A percentile compares a stretch with the other conserved stretches of the same genome.
These are phyloP conservation scores for Begonia fuchsioides DNA, from an alignment of 306 rosid genomes.

Conservation along the genomic window DNA sequence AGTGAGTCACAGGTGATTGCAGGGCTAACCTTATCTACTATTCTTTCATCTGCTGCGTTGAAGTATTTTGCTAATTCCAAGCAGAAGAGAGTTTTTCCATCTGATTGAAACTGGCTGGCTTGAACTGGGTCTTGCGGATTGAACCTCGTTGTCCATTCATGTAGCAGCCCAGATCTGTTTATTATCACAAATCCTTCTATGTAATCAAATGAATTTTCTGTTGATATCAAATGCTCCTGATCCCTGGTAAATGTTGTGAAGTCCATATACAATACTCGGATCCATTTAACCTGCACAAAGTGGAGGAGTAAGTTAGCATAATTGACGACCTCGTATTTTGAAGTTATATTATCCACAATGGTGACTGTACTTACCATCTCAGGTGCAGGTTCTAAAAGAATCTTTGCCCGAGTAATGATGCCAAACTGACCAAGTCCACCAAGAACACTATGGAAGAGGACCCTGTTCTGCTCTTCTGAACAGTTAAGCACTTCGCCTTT, in stretches of 20 bases:
- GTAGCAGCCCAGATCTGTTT: conserved; percentile 76
- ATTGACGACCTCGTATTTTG: not conserved
- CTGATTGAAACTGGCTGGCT: conserved; percentile 77
- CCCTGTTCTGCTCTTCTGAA: conserved; percentile 52
- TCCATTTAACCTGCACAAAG: conserved; percentile 48
- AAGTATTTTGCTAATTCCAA: conserved; percentile 81
- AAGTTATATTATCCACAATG: conserved; percentile 1
- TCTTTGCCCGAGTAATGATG: conserved; percentile 74
- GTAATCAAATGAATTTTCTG: conserved; percentile 48
- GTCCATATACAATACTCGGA: conserved; percentile 55
- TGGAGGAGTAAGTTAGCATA: not conserved
- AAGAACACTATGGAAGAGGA: conserved; percentile 80
- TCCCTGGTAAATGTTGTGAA: conserved; percentile 46
- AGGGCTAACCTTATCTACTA: conserved; percentile 38
- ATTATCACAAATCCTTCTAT: conserved; percentile 87
- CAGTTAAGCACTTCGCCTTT: conserved; percentile 73
- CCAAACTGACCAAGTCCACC: conserved; percentile 99
- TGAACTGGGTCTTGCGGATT: conserved; percentile 76
- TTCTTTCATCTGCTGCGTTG: conserved; percentile 23
- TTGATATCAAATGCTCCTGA: conserved; percentile 66
- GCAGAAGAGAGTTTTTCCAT: conserved; percentile 77
- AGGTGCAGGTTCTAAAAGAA: conserved; percentile 78
- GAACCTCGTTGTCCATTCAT: conserved; percentile 94
- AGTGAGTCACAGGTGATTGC: conserved; percentile 1
- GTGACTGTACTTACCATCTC: conserved; percentile 27